Evolutionary conservation across 2,329 filamentous ascomycete genomes (phyloP).

Genomic region (Ophiocordyceps robertsii): DNA sequence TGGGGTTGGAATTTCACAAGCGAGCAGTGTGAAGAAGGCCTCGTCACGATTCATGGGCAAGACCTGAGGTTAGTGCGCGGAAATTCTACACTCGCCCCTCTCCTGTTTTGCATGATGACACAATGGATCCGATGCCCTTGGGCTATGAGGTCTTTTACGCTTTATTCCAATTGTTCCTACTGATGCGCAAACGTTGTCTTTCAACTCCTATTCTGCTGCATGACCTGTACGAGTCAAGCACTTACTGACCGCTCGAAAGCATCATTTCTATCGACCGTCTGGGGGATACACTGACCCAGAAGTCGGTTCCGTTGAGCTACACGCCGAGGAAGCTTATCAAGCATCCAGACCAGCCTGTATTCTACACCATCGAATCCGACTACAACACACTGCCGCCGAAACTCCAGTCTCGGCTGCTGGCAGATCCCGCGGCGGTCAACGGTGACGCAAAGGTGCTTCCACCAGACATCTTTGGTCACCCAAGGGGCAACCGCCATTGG

Average conservation of each 20-base stretch:
- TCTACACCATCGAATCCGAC: conserved; percentile 89
- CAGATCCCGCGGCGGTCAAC: conserved; percentile 57
- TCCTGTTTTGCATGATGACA: conserved; percentile 47
- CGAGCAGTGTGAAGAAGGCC: conserved; percentile 83
- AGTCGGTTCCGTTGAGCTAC: conserved; percentile 75
- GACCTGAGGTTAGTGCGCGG: conserved; percentile 57
- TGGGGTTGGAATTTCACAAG: conserved; percentile 96
- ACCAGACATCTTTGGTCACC: conserved; percentile 78
- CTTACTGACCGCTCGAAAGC: conserved; percentile 22
- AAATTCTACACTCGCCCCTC: conserved; percentile 14
- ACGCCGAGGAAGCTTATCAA: conserved; percentile 80
- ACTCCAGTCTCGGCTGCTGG: conserved; percentile 61
- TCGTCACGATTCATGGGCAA: conserved; percentile 85
- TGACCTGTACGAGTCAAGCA: not conserved
- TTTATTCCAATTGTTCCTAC: conserved; percentile 91
- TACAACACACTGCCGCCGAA: conserved; percentile 78
- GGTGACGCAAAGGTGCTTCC: conserved; percentile 59
- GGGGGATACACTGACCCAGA: conserved; percentile 73
- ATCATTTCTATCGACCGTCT: conserved; percentile 88
- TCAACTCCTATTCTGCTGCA: not conserved
- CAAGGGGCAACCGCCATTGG: conserved; percentile 75
- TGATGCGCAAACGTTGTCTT: conserved; percentile 41
- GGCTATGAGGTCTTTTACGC: conserved; percentile 42
- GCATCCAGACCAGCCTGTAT: conserved; percentile 76
- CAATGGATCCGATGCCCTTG: conserved; percentile 40